Conservation (phyloP, 176 grass and related monocot species). For the Triticum timopheevii region DNA sequence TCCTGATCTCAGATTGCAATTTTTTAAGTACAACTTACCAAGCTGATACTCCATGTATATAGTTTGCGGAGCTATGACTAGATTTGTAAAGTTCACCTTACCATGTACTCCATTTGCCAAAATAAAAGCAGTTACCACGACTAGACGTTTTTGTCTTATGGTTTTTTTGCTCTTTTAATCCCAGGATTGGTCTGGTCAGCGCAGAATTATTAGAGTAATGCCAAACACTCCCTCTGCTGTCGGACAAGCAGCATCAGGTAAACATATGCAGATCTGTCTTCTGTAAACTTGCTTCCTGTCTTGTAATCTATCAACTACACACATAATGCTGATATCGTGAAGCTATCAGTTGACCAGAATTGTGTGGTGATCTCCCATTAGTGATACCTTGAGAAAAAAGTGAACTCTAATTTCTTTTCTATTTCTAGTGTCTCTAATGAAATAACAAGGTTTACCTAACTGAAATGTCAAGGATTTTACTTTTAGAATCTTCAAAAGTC, state of each 20-base stretch:
- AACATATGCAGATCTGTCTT: slow-evolving; percentile 22
- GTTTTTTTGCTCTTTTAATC: slow-evolving; percentile 1
- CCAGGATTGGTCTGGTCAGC: slow-evolving; percentile 93
- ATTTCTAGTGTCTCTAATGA: neutral
- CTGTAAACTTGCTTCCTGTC: neutral
- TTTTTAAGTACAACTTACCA: too few species aligned
- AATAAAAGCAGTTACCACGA: too few species aligned
- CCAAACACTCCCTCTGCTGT: slow-evolving; percentile 97
- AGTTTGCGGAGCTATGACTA: too few species aligned
- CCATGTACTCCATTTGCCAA: too few species aligned
- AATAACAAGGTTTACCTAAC: neutral
- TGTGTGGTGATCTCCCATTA: neutral
- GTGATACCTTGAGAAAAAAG: neutral
- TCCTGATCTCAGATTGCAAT: too few species aligned
- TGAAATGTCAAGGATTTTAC: neutral
- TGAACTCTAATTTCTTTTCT: neutral
- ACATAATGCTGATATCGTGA: neutral
- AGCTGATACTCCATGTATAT: too few species aligned
- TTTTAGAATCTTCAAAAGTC: neutral
- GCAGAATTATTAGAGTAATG: slow-evolving; percentile 95
- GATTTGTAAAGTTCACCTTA: too few species aligned
- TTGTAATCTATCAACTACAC: neutral
- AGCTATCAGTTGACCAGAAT: neutral
- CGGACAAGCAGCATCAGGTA: slow-evolving; percentile 95
- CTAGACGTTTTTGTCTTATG: too few species aligned